Evolutionary conservation across 495 filamentous ascomycete genomes (phyloP).

Genomic region (Penicillium mononematosum): DNA sequence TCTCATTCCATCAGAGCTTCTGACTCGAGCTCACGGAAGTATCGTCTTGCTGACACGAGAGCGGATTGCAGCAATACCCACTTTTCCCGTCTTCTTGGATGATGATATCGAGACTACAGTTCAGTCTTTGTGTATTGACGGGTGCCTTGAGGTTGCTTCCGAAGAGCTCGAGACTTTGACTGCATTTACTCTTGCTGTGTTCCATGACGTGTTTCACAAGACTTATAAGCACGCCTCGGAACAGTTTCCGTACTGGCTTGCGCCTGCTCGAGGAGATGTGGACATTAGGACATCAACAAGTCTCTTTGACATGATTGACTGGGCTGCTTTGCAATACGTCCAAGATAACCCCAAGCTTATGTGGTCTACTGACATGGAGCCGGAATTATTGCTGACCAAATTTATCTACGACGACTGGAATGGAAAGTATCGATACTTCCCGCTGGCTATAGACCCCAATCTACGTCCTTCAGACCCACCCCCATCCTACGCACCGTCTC

Average conservation of each 20-base stretch:
- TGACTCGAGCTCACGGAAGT: slow-evolving; percentile 61
- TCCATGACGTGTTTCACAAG: slow-evolving; percentile 89
- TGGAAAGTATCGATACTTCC: slow-evolving; percentile 57
- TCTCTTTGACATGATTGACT: slow-evolving; percentile 56
- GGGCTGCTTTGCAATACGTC: slow-evolving; percentile 57
- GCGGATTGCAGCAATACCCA: slow-evolving; percentile 60
- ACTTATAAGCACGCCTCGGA: slow-evolving; percentile 60
- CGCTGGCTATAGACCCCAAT: slow-evolving; percentile 34
- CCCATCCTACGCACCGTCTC: slow-evolving; percentile 42
- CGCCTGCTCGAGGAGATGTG: slow-evolving; percentile 43
- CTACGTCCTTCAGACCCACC: slow-evolving; percentile 56
- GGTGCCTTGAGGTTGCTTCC: slow-evolving; percentile 39
- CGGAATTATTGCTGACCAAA: slow-evolving; percentile 58
- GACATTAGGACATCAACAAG: neutral
- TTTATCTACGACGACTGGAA: slow-evolving; percentile 75
- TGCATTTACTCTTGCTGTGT: slow-evolving; percentile 70
- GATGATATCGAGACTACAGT: slow-evolving; percentile 58
- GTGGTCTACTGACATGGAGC: slow-evolving; percentile 54
- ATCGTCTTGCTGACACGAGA: slow-evolving; percentile 72
- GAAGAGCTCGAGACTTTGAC: slow-evolving; percentile 54
- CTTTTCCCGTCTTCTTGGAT: slow-evolving; percentile 70
- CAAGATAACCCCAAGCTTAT: slow-evolving; percentile 48
- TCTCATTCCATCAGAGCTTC: slow-evolving; percentile 54
- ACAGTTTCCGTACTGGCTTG: slow-evolving; percentile 83
- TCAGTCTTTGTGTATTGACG: slow-evolving; percentile 37